Evolutionary conservation across 495 filamentous ascomycete species (phyloP).

Genomic region (Cladorrhinum samala): DNA sequence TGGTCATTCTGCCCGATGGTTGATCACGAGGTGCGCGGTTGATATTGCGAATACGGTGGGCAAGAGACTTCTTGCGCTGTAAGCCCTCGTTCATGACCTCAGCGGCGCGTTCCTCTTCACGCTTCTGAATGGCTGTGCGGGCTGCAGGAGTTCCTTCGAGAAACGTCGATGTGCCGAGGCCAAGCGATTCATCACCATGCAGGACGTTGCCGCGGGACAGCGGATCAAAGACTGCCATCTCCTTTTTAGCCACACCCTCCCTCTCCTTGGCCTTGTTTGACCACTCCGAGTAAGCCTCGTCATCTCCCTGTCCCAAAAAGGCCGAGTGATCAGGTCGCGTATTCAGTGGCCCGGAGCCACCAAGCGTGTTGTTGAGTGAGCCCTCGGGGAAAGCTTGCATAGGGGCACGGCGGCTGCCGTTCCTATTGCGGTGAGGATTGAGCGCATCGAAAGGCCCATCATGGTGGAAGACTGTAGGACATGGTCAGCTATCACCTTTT

Average conservation of each 20-base stretch:
- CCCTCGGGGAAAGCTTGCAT: slow-evolving; percentile 95
- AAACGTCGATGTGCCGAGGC: slow-evolving; percentile 92
- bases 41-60: slow-evolving; percentile 72
- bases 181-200: slow-evolving; percentile 75
- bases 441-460: slow-evolving; percentile 98
- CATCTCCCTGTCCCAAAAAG: slow-evolving; percentile 69
- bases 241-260: slow-evolving; percentile 22
- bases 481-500: not conserved
- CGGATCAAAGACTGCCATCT: slow-evolving; percentile 45
- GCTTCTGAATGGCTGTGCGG: slow-evolving; percentile 71
- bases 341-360: slow-evolving; percentile 80
- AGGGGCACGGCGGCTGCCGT: slow-evolving; percentile 73
- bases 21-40: slow-evolving; percentile 49
- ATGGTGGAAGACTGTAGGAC: slow-evolving; percentile 80
- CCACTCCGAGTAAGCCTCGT: slow-evolving; percentile 85
- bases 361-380: slow-evolving; percentile 85
- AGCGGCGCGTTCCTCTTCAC: slow-evolving; percentile 59
- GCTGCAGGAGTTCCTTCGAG: slow-evolving; percentile 90
- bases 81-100: slow-evolving; percentile 56
- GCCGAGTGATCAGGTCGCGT: slow-evolving; percentile 73
- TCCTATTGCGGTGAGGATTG: slow-evolving; percentile 90
- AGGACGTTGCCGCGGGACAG: slow-evolving; percentile 57
- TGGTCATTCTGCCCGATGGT: slow-evolving; percentile 48
- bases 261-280: slow-evolving; percentile 28
- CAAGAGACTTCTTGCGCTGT: slow-evolving; percentile 86